Base-by-base conservation (phyloP, 139 green algal species). In the Eudorina sp. region DNA sequence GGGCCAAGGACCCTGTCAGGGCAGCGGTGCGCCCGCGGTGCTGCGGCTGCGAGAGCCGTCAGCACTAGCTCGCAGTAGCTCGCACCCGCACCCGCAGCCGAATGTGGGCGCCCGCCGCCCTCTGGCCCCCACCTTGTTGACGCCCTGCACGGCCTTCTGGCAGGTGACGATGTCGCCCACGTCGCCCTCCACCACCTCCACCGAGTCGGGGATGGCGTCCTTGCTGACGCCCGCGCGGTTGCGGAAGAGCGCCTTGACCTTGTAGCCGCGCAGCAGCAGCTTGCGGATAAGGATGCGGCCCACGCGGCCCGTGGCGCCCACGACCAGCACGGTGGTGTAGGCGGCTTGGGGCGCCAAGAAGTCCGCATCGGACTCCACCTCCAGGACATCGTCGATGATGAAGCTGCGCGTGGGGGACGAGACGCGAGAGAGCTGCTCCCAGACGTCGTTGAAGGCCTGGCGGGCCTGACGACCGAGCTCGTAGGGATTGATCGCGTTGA, bases 231-330 rank as follows among this genome's bases (percentile, higher is more conserved):
- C 93, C 34, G 74, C 82, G 18, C 92, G 91, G 53, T 88, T 88
- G 29, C 97, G 93, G 55, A 98, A 94, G 34, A 99, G 80, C 29
- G 93, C 91, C 75, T 86, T 91, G 3, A 98, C 97, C 51, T 93
- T 97, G 92, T 99, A 99, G 48, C 98, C 98, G 41, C 98, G 95
- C 69, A 99, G 94, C 64, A 99, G 89, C 86, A 99, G 94, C 92
- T 99, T 99, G 46, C 98, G 93, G 4, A 98, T 90, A 3, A 99
- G 90, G 29, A 99, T 95, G 34, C 94, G 90, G 43, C 98, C 98
- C 13, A 99, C 96, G 18, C 96, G 89, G 13, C 97, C 98, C 9
- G 97, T 99, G 51, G 97, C 98, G 0, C 98, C 98, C 0, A 96
- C 91, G 11, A 99, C 97, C n/a, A 99, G 92, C 31, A 99, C 97